These are phyloP conservation scores for Stachybotrys chartarum DNA, from an alignment of 2,329 filamentous ascomycete genomes.

Conservation along the genomic window DNA sequence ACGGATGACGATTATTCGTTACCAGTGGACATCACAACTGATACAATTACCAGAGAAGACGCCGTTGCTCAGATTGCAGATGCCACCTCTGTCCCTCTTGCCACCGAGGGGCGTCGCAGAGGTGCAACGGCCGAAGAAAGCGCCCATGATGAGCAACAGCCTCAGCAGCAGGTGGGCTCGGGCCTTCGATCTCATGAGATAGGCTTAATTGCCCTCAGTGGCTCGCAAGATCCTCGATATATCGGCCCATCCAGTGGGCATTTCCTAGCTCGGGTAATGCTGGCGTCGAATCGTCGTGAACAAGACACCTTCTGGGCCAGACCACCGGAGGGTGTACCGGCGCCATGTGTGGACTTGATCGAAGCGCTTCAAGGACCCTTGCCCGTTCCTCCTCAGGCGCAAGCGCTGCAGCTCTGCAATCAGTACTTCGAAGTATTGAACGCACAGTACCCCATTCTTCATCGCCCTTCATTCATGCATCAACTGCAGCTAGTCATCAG, in stretches of 20 bases:
- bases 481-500: constrained; percentile 29
- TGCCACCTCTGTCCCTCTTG: too few relatives aligned
- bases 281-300: constrained; percentile 25
- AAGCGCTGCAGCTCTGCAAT: constrained; percentile 31
- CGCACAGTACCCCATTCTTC: constrained; percentile 41
- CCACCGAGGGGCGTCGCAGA: too few relatives aligned
- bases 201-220: constrained; percentile 41
- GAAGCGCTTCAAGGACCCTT: constrained; percentile 24
- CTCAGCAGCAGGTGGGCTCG: background rate
- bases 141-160: background rate
- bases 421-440: constrained; percentile 43
- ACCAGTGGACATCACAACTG: background rate
- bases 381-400: constrained; percentile 20
- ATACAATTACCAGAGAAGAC: too few relatives aligned
- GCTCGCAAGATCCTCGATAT: constrained; percentile 40
- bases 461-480: constrained; percentile 33
- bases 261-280: constrained; percentile 42
- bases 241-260: constrained; percentile 50
- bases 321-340: constrained; percentile 10
- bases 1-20: background rate
- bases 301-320: constrained; percentile 4
- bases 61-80: too few relatives aligned
- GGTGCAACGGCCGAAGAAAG: background rate
- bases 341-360: constrained; percentile 15
- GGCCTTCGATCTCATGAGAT: constrained; percentile 38